Percentiles rank a stretch among this genome's conserved stretches.
These are phyloP conservation scores for Phytophthora sojae DNA, from an alignment of 352 stramenopile genomes.

Conservation along the genomic window DNA sequence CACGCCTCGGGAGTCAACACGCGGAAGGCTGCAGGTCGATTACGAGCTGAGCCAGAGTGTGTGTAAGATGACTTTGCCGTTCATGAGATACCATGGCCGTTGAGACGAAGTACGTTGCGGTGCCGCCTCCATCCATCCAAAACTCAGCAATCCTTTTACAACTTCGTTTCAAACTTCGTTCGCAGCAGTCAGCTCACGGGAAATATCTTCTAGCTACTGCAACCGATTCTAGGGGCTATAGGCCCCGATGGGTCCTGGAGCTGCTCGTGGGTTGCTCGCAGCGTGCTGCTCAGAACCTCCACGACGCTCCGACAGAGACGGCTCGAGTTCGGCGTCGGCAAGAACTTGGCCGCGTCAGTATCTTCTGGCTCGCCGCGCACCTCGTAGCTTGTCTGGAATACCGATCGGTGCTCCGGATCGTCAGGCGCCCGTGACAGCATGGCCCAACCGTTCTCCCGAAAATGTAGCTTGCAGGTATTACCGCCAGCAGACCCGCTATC, in stretches of 20 bases:
- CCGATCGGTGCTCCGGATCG: slow-evolving; percentile 2
- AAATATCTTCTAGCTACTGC: background rate
- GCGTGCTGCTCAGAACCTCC: background rate
- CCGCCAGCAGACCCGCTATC: background rate
- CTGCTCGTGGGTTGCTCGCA: slow-evolving; percentile 5
- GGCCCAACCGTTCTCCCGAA: slow-evolving; percentile 11
- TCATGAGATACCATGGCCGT: slow-evolving; percentile 17
- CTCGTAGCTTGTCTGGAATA: slow-evolving; percentile 13
- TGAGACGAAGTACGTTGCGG: slow-evolving; percentile 5
- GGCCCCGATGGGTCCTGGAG: slow-evolving; percentile 5
- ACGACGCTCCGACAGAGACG: slow-evolving; percentile 9
- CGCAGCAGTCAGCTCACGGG: slow-evolving; percentile 9
- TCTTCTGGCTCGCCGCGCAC: background rate
- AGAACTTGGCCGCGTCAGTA: no score
- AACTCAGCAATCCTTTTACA: slow-evolving; percentile 12
- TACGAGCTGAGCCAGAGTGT: slow-evolving; percentile 23
- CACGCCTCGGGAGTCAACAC: slow-evolving; percentile 24
- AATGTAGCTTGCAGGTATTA: background rate
- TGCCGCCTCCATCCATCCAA: slow-evolving; percentile 3
- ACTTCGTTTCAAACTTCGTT: slow-evolving; percentile 19
- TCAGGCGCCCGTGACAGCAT: slow-evolving; percentile 13
- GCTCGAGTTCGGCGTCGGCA: no score
- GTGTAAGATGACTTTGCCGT: slow-evolving; percentile 23
- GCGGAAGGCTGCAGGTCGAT: slow-evolving; percentile 3
- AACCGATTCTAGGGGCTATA: background rate